These are phyloP conservation scores for Cryptosporidium xiaoi DNA, from an alignment of 169 alveolate genomes.

Conservation along the genomic window DNA sequence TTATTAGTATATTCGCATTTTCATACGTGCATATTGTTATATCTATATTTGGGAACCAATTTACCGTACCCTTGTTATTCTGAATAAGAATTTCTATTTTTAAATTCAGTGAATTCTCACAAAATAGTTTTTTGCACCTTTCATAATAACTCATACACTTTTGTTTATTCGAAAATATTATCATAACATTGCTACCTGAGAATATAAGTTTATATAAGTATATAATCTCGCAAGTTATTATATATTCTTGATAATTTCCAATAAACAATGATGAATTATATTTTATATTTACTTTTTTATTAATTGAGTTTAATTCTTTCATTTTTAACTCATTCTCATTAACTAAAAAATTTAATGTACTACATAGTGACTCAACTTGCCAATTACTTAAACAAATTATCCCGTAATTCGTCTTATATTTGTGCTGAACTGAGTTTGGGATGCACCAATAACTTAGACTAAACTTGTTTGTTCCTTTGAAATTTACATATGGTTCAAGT, in stretches of 20 bases:
- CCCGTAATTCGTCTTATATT: constrained; percentile 2
- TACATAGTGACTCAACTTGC: constrained; percentile 28
- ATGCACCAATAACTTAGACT: constrained; percentile 49
- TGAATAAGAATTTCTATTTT: constrained; percentile 37
- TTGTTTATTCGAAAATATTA: constrained; percentile 25
- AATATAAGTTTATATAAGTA: constrained; percentile 13
- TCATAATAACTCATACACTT: constrained; percentile 50
- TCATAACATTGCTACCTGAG: constrained; percentile 40
- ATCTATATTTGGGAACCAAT: constrained; percentile 75
- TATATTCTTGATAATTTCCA: constrained; percentile 10
- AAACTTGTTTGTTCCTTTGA: constrained; percentile 23
- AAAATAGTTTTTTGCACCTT: constrained; percentile 39
- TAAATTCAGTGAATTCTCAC: constrained; percentile 24
- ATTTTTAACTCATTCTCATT: not conserved
- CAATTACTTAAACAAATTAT: constrained; percentile 7
- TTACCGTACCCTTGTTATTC: not conserved
- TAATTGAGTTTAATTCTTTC: not conserved
- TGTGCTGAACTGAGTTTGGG: constrained; percentile 42
- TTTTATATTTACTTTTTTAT: not conserved
- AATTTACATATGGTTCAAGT: constrained; percentile 25
- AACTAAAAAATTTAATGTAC: not conserved
- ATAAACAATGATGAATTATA: constrained; percentile 15
- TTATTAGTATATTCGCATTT: constrained; percentile 81
- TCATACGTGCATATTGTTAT: constrained; percentile 85
- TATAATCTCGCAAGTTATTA: constrained; percentile 26